A percentile compares a stretch with the other conserved stretches of the same genome.
These are phyloP conservation scores for Ustilago lituana DNA, from an alignment of 1,284 basidiomycete genomes.

Conservation along the genomic window DNA sequence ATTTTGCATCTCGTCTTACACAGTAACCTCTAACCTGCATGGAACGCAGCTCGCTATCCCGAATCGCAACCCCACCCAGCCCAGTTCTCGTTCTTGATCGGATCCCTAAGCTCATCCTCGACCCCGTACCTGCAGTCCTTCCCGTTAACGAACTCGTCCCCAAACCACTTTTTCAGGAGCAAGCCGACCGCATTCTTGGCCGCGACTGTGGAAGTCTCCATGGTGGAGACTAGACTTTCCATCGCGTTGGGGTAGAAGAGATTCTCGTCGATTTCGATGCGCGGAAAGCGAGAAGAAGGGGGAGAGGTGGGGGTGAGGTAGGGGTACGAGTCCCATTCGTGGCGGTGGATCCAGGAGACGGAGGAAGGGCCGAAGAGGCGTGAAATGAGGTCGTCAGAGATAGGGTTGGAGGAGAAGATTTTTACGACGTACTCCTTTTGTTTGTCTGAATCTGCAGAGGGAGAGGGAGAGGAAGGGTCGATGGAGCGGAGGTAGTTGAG, in stretches of 20 bases:
- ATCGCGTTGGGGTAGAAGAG: constrained; percentile 90
- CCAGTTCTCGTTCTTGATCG: constrained; percentile 49
- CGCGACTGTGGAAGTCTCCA: constrained; percentile 90
- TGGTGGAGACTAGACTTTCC: constrained; percentile 73
- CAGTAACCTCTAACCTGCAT: background rate
- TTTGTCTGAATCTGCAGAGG: constrained; percentile 5
- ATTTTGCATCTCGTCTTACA: background rate
- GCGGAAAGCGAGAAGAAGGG: constrained; percentile 77
- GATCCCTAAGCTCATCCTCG: constrained; percentile 16
- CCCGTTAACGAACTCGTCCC: constrained; percentile 57
- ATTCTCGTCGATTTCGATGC: constrained; percentile 78
- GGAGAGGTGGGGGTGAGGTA: constrained; percentile 74
- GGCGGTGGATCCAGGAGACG: constrained; percentile 79
- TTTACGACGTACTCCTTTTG: constrained; percentile 60
- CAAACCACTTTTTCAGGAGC: constrained; percentile 55
- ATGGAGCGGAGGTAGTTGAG: constrained; percentile 82
- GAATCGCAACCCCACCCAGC: constrained; percentile 62
- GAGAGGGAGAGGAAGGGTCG: constrained; percentile 50
- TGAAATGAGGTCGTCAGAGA: constrained; percentile 77
- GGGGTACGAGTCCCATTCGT: constrained; percentile 75
- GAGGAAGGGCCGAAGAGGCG: constrained; percentile 49
- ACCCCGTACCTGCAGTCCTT: constrained; percentile 28
- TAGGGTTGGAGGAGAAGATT: constrained; percentile 79
- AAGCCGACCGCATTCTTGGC: constrained; percentile 75
- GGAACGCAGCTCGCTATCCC: too few relatives aligned